Conservation (phyloP, 176 grass and related monocot species). For the Neostapfia colusana region DNA sequence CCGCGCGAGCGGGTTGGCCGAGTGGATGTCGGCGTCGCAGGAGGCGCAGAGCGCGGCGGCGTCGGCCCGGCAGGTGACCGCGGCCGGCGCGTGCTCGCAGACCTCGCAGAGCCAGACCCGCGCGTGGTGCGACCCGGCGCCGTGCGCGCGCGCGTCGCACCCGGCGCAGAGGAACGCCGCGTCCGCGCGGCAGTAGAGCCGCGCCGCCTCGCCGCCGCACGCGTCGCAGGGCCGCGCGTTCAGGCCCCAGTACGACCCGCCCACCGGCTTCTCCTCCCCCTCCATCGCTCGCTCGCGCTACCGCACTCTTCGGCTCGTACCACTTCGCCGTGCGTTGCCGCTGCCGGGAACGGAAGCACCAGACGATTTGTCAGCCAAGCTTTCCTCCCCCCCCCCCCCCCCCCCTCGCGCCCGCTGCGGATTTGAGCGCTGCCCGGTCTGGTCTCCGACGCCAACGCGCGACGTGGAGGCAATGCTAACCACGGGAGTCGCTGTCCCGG, state of each 20-base stretch:
- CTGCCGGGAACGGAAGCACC: neutral
- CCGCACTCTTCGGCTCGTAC: neutral
- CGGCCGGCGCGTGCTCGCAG: conserved; percentile 64
- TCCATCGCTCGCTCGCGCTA: conserved; percentile 3
- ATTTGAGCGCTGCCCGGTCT: conserved; percentile 20
- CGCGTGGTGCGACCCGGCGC: conserved; percentile 46
- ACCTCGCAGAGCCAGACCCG: conserved; percentile 83
- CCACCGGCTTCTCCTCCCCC: conserved; percentile 34
- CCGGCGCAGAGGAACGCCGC: conserved; percentile 64
- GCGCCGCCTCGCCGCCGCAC: conserved; percentile 53
- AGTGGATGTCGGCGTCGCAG: conserved; percentile 84
- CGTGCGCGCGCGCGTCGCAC: conserved; percentile 66
- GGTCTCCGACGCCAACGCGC: conserved; percentile 6
- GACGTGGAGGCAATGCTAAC: conserved; percentile 45
- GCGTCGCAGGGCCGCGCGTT: conserved; percentile 51
- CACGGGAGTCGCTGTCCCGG: conserved; percentile 45
- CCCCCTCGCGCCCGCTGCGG: neutral
- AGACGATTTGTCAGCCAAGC: conserved; percentile 40
- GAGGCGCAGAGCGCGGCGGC: conserved; percentile 62
- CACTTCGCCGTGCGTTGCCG: neutral
- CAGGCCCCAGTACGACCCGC: conserved; percentile 53
- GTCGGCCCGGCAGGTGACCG: conserved; percentile 65
- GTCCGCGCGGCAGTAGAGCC: conserved; percentile 58
- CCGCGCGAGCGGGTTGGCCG: conserved; percentile 72
- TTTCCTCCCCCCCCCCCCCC: no score